Base-by-base conservation (phyloP, 805 yeast species). In the Teunomyces barrocoloradensis region DNA sequence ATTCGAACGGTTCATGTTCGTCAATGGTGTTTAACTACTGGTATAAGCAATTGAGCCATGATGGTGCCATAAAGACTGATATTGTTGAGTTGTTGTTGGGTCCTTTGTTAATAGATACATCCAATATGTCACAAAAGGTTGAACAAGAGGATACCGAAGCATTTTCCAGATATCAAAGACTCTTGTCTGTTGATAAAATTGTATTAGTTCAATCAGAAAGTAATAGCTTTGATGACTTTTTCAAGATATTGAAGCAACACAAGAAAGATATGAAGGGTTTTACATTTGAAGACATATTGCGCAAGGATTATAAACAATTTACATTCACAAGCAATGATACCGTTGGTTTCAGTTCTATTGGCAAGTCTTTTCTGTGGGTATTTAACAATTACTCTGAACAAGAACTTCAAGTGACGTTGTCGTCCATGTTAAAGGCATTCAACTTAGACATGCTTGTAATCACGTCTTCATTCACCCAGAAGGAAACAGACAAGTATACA, bases 241-340 rank as follows among this genome's bases (percentile, higher is more conserved):
- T 60, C 51, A 53, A 57, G 33, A 48, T 45, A 30, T 55, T 72
- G 47, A 73, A 73, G 52, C 52, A 56, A 2, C 81, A 82, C 15
- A 91, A 89, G 61, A 75, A 76, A 47, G 80, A 88, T 57, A 69
- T 91, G 32, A 61, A 64, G 2, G 90, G 89, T 0, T 71, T 94
- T 32, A 57, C 79, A 1, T 63, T 82, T 4, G 55, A 55, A 4
- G 95, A 89, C 44, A 64, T 94, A 5, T 68, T 94, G 34, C 71
- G 84, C 39, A 91, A 90, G 63, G 99, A 92, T 61, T 92, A 87
- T 66, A 92, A 92, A 61, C 81, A 81, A 57, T 90, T 85, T 69
- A 47, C 51, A n/a, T 59, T 61, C 40, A 48, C 53, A 21, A 71
- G 65, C 7, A 64, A 56, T 13, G 55, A 58, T 7, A 60, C 60